Conservation (phyloP, 1,139 yeast genomes). For the Pneumocystis oryctolagi region DNA sequence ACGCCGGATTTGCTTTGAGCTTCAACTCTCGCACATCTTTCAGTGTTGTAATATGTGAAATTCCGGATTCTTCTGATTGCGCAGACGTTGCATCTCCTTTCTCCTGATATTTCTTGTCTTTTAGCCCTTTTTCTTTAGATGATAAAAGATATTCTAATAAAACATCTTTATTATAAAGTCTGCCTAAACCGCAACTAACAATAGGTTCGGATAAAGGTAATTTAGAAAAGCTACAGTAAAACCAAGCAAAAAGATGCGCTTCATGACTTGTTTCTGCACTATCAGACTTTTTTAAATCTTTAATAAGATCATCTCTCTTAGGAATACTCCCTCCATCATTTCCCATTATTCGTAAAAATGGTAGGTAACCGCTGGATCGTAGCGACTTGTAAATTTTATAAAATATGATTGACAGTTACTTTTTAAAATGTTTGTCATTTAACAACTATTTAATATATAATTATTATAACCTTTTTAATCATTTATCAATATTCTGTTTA, state of each 20-base stretch:
- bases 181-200: conserved; percentile 60
- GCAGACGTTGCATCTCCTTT: neutral
- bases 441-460: too few species aligned
- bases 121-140: conserved; percentile 16
- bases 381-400: too few species aligned
- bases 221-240: conserved; percentile 32
- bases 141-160: conserved; percentile 43
- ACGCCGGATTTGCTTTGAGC: conserved; percentile 15
- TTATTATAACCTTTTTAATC: neutral
- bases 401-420: too few species aligned
- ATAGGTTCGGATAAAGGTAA: conserved; percentile 34
- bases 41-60: conserved; percentile 34
- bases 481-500: neutral
- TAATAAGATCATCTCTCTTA: conserved; percentile 30
- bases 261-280: conserved; percentile 16
- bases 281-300: conserved; percentile 11
- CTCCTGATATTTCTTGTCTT: conserved; percentile 15
- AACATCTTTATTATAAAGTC: conserved; percentile 53
- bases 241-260: conserved; percentile 26
- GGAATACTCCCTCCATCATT: conserved; percentile 43
- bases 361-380: neutral
- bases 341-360: conserved; percentile 14
- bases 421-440: too few species aligned
- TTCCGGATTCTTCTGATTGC: conserved; percentile 18
- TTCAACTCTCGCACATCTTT: conserved; percentile 40